These are phyloP conservation scores for Rhizomucor miehei DNA, from an alignment of 371 early-diverging fungal genomes.

Conservation along the genomic window DNA sequence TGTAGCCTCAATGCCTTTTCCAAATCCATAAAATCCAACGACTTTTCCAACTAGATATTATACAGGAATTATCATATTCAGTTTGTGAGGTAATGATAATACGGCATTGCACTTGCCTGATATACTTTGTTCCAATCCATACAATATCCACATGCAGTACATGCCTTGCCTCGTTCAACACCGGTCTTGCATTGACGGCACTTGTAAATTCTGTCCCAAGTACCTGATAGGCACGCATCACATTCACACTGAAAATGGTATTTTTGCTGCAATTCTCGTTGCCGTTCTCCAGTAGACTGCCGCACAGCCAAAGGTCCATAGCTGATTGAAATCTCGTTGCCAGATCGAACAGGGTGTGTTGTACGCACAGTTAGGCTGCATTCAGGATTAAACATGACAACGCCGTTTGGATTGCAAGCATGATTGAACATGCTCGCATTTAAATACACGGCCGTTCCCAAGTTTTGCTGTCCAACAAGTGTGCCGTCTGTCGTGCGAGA, in stretches of 20 bases:
- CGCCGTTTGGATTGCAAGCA: slow-evolving; percentile 78
- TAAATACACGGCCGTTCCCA: slow-evolving; percentile 26
- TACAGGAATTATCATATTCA: too few species aligned
- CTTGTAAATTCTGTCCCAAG: neutral
- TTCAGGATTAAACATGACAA: slow-evolving; percentile 47
- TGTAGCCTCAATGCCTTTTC: slow-evolving; percentile 5
- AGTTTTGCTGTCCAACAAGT: neutral
- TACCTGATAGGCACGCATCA: slow-evolving; percentile 10
- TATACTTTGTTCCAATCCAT: too few species aligned
- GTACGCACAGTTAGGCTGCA: neutral
- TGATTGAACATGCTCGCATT: slow-evolving; percentile 78
- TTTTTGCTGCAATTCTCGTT: slow-evolving; percentile 11
- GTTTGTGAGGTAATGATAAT: too few species aligned
- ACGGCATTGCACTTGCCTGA: too few species aligned
- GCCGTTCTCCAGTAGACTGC: slow-evolving; percentile 7
- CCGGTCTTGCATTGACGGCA: neutral
- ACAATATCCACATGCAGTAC: too few species aligned
- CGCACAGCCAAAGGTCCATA: slow-evolving; percentile 33
- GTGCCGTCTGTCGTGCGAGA: neutral
- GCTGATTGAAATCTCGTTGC: slow-evolving; percentile 1
- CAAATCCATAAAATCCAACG: too few species aligned
- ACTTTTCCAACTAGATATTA: too few species aligned
- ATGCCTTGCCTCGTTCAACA: too few species aligned
- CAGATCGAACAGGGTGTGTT: neutral
- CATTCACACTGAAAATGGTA: slow-evolving; percentile 35